Evolutionary conservation across 805 yeast species (phyloP).

Genomic region (Tetrapisispora nanseiensis): DNA sequence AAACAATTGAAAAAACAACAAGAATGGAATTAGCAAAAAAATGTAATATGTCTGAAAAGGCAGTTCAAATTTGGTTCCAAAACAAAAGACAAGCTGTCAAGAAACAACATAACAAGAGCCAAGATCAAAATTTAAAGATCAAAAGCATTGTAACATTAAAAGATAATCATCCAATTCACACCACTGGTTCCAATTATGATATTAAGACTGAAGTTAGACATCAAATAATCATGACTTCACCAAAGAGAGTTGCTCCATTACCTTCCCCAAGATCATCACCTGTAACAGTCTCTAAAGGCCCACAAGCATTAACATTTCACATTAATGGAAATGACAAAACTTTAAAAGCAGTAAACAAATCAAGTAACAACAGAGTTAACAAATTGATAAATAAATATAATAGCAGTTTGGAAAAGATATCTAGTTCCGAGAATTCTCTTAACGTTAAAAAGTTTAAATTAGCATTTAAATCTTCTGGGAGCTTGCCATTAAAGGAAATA

Average conservation of each 20-base stretch:
- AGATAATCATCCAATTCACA: neutral
- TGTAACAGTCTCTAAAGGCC: neutral
- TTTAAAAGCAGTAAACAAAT: slow-evolving; percentile 23
- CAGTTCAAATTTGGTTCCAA: slow-evolving; percentile 98
- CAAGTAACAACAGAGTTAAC: slow-evolving; percentile 28
- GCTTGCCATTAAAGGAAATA: slow-evolving; percentile 16
- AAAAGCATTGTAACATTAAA: slow-evolving; percentile 1
- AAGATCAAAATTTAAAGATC: neutral
- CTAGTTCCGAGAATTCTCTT: slow-evolving; percentile 3
- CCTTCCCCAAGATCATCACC: neutral
- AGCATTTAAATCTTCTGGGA: slow-evolving; percentile 11
- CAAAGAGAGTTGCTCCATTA: neutral
- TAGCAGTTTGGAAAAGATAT: slow-evolving; percentile 5
- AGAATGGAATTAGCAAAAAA: slow-evolving; percentile 68
- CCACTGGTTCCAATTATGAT: neutral
- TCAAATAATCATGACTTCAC: slow-evolving; percentile 1
- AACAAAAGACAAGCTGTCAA: slow-evolving; percentile 81
- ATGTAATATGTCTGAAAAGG: slow-evolving; percentile 90
- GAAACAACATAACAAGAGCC: slow-evolving; percentile 30
- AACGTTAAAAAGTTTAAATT: slow-evolving; percentile 7
- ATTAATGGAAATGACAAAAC: slow-evolving; percentile 22
- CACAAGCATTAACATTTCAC: slow-evolving; percentile 27
- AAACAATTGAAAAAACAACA: slow-evolving; percentile 70
- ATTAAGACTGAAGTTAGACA: neutral
- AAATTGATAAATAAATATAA: slow-evolving; percentile 19